phyloP scores from a whole-genome alignment of 306 rosid species.

The Pachyrhizus erosus region DNA sequence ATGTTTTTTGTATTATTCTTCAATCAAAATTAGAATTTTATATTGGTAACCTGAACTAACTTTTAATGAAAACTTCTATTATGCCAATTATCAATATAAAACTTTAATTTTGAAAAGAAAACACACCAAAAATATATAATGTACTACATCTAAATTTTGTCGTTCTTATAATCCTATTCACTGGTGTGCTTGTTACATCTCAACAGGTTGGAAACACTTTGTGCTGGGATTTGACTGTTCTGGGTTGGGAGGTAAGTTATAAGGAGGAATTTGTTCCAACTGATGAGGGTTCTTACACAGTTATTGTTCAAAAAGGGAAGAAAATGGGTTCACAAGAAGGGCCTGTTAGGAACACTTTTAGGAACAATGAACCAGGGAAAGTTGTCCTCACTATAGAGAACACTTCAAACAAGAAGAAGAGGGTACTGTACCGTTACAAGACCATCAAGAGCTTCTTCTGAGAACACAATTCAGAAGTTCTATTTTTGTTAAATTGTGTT shows the following conservation, averaged over 20 bases:
- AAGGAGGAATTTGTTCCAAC: slow-evolving; percentile 60
- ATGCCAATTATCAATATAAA: not conserved
- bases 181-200: slow-evolving; percentile 23
- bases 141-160: not conserved
- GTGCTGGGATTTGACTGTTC: slow-evolving; percentile 57
- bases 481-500: slow-evolving; percentile 1
- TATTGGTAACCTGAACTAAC: not conserved
- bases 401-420: slow-evolving; percentile 54
- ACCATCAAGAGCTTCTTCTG: slow-evolving; percentile 41
- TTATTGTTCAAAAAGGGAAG: slow-evolving; percentile 58
- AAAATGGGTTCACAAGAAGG: slow-evolving; percentile 56
- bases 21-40: not conserved
- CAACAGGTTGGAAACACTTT: slow-evolving; percentile 51
- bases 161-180: not conserved
- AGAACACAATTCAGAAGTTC: slow-evolving; percentile 6
- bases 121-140: not conserved
- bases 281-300: slow-evolving; percentile 60
- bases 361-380: slow-evolving; percentile 59
- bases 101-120: not conserved
- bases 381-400: slow-evolving; percentile 53
- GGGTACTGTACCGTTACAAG: slow-evolving; percentile 56
- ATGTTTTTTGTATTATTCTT: not conserved
- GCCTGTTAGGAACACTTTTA: slow-evolving; percentile 55
- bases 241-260: slow-evolving; percentile 69
- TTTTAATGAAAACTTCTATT: not conserved